Percentiles rank a stretch among this genome's conserved stretches.
Evolutionary conservation across 495 filamentous ascomycete genomes (phyloP).

Genomic region (Cairneyella variabilis): DNA sequence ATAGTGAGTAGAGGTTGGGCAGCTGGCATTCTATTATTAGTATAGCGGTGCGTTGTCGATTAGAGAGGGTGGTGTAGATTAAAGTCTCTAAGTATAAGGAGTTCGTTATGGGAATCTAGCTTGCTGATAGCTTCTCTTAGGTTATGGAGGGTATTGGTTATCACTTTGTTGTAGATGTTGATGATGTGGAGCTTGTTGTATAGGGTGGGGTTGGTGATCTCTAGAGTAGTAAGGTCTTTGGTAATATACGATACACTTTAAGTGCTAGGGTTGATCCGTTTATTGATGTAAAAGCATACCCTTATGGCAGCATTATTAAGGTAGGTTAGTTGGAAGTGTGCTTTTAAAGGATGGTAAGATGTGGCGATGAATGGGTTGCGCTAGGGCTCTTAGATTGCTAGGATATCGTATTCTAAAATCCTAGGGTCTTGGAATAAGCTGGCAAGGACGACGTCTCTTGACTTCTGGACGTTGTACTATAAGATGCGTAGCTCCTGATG

Average conservation of each 20-base stretch:
- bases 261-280: constrained; percentile 17
- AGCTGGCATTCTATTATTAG: constrained; percentile 17
- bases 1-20: constrained; percentile 8
- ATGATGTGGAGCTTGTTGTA: constrained; percentile 9
- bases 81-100: constrained; percentile 27
- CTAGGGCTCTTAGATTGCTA: constrained; percentile 26
- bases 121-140: constrained; percentile 7
- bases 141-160: constrained; percentile 1
- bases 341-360: constrained; percentile 11
- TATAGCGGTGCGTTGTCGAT: not conserved
- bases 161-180: constrained; percentile 19
- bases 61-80: constrained; percentile 25
- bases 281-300: constrained; percentile 22
- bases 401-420: constrained; percentile 18
- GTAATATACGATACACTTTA: constrained; percentile 14
- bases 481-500: constrained; percentile 13
- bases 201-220: constrained; percentile 11
- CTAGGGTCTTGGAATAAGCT: constrained; percentile 10
- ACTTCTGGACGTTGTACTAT: constrained; percentile 25
- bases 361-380: constrained; percentile 21
- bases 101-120: not conserved
- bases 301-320: constrained; percentile 1
- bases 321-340: constrained; percentile 16
- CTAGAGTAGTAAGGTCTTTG: constrained; percentile 15
- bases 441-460: constrained; percentile 15